Base-by-base conservation (phyloP, 768 basidiomycete species). In the Amylocystis lapponica region DNA sequence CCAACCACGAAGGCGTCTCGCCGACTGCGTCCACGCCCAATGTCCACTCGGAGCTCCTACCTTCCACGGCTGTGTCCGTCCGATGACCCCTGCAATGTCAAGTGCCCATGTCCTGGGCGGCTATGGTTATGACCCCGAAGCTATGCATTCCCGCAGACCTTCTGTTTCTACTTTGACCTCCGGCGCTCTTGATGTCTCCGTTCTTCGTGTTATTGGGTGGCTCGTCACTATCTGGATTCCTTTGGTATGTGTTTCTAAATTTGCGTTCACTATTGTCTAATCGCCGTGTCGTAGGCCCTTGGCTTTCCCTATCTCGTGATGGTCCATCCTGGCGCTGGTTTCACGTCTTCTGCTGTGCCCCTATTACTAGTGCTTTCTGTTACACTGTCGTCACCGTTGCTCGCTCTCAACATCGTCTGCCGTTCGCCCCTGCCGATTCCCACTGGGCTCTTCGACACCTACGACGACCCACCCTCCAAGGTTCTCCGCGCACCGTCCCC, bases 181-280 rank as follows among this genome's bases (percentile, higher is more conserved):
- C n/a, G 67, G 67, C 17, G 70, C 73, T 26, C 57, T 83, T 39
- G 73, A 83, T 44, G 67, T 84, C 41, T 78, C 83, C 10, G 51
- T 74, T 19, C 65, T 62, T 48, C 76, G 75, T 42, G 70, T 76
- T 16, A 41, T 78, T 46, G 74, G 74, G 57, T 88, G 86, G 85
- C 67, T 83, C 49, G 57, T 79, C 47, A 69, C 70, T 29, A 79
- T 86, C 49, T 84, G 81, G 79, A 57, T 82, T 27, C 86, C 86
- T 39, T 57, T 82, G 47, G 85, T 85, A 63, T 59, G 83, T 71
- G 3, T 4, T 4, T 14, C 27, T 29, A 29, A n/a, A 16, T 1
- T 17, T 34, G 12, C 12, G 13, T 32, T 41, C 27, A 14, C 27
- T 7, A n/a, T 26, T 13, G 14, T 39, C 23, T 7, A 7, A 2